Evolutionary conservation across 2,329 filamentous ascomycete species (phyloP).

Genomic region (Talaromyces funiculosus): DNA sequence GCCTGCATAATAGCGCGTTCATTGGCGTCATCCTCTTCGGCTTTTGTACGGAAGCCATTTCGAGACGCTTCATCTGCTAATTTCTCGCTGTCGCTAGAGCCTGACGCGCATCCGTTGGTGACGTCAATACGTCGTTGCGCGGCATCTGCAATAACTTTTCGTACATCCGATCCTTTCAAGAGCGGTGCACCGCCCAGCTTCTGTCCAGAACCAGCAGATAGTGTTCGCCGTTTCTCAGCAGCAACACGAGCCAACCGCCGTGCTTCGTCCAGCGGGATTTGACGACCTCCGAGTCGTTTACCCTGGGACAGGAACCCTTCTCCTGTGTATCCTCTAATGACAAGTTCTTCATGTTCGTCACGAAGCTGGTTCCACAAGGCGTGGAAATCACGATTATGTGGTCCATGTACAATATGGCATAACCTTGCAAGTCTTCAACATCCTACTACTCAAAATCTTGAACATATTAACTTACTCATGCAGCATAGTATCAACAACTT

Average conservation of each 20-base stretch:
- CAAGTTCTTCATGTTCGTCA: constrained; percentile 72
- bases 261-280: constrained; percentile 65
- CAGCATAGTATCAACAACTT: constrained; percentile 83
- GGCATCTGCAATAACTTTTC: constrained; percentile 65
- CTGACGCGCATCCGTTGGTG: constrained; percentile 69
- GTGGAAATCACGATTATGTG: constrained; percentile 77
- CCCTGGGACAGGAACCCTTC: constrained; percentile 80
- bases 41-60: constrained; percentile 74
- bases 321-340: constrained; percentile 79
- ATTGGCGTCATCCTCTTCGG: constrained; percentile 84
- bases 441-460: neutral
- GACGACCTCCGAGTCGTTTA: constrained; percentile 62
- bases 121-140: constrained; percentile 62
- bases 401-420: constrained; percentile 77
- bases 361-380: constrained; percentile 83
- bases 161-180: constrained; percentile 60
- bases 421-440: constrained; percentile 42
- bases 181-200: constrained; percentile 62
- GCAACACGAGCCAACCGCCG: constrained; percentile 67
- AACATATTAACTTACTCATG: constrained; percentile 58
- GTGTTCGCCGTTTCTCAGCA: constrained; percentile 62
- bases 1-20: constrained; percentile 81
- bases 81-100: constrained; percentile 59
- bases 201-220: constrained; percentile 60
- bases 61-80: constrained; percentile 61